phyloP scores from a whole-genome alignment of 768 basidiomycete species.

The Coprinopsis strossmayeri region DNA sequence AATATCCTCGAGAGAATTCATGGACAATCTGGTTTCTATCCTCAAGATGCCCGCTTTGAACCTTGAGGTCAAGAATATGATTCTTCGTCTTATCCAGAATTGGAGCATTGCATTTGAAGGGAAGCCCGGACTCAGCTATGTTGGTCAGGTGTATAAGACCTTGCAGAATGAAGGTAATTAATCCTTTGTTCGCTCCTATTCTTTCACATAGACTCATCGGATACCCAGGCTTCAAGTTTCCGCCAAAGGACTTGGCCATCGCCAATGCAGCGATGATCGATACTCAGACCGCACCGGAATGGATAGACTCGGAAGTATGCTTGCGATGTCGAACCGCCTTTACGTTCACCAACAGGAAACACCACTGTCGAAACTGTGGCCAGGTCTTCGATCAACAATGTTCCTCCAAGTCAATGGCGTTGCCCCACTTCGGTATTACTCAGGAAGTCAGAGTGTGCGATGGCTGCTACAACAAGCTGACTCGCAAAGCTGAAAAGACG shows the following conservation, averaged over 20 bases:
- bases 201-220: too few species aligned
- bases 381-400: slow-evolving; percentile 94
- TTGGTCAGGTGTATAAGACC: slow-evolving; percentile 73
- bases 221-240: slow-evolving; percentile 85
- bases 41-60: slow-evolving; percentile 74
- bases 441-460: slow-evolving; percentile 95
- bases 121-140: slow-evolving; percentile 66
- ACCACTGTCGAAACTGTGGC: slow-evolving; percentile 98
- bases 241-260: slow-evolving; percentile 65
- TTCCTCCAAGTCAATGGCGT: slow-evolving; percentile 73
- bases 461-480: slow-evolving; percentile 74
- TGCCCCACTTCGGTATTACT: slow-evolving; percentile 91
- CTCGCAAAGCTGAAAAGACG: slow-evolving; percentile 55
- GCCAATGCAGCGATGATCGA: slow-evolving; percentile 84
- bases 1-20: slow-evolving; percentile 83
- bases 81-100: slow-evolving; percentile 78
- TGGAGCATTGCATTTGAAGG: slow-evolving; percentile 91
- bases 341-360: slow-evolving; percentile 93
- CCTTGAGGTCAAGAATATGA: slow-evolving; percentile 75
- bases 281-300: slow-evolving; percentile 88
- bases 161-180: slow-evolving; percentile 66
- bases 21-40: slow-evolving; percentile 88
- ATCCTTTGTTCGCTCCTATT: neutral
- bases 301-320: slow-evolving; percentile 96
- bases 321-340: slow-evolving; percentile 88